phyloP scores from a whole-genome alignment of 306 rosid genomes.

The Vigna radiata region DNA sequence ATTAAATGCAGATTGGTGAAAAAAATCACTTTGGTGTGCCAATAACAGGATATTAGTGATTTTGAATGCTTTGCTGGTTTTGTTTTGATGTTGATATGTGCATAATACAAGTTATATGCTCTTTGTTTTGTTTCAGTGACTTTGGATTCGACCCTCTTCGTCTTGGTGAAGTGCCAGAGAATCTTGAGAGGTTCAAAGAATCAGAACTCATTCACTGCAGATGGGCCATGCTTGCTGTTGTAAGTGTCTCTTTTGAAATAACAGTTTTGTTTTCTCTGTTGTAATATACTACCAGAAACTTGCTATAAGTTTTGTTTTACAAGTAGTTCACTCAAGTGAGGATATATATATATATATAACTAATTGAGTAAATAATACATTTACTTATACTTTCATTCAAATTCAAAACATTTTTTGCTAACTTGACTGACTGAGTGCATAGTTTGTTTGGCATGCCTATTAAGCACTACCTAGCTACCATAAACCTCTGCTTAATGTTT shows the following conservation, averaged over 20 bases:
- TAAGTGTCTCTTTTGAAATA: slow-evolving; percentile 50
- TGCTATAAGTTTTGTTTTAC: not conserved
- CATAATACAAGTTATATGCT: not conserved
- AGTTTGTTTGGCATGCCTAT: too few relatives aligned
- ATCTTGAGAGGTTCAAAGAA: slow-evolving; percentile 95
- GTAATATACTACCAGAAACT: not conserved
- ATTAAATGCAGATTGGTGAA: not conserved
- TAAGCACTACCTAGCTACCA: too few relatives aligned
- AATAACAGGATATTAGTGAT: not conserved
- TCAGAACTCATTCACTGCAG: slow-evolving; percentile 99
- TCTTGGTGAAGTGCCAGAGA: slow-evolving; percentile 94
- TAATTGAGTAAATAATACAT: not conserved
- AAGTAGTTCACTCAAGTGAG: not conserved
- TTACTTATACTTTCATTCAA: not conserved
- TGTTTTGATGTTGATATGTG: slow-evolving; percentile 5
- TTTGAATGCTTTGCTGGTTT: not conserved
- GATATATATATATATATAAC: too few relatives aligned
- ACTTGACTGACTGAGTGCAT: too few relatives aligned
- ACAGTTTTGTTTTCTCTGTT: not conserved
- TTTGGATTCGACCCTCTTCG: slow-evolving; percentile 90
- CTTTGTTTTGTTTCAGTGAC: slow-evolving; percentile 60
- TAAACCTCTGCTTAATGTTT: not conserved
- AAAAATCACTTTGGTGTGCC: not conserved
- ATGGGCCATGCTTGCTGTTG: slow-evolving; percentile 99
- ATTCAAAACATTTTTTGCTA: not conserved